Base-by-base conservation (phyloP, 352 stramenopile genomes). In the Poterioochromonas sp. region DNA sequence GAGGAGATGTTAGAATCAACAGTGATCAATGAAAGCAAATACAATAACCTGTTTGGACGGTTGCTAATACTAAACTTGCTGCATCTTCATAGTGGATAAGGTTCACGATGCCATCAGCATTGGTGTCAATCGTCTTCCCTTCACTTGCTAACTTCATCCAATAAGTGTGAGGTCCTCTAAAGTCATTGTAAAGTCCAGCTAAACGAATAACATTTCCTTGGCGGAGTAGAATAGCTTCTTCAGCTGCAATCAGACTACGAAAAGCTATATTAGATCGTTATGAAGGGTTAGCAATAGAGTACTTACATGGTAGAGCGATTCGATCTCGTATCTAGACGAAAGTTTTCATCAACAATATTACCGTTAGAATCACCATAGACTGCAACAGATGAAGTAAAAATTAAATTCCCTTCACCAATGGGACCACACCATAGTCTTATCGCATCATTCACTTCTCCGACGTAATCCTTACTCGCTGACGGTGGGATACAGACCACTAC, bases 71-170 rank as follows among this genome's bases (percentile, higher is more conserved):
- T 15, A 43, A 3, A 44, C 18, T 12, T 32, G 62, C 62, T 26
- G 62, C 62, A 47, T 71, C 62, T 43, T 71, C 62, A 47, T 71
- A 71, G 32, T 71, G 62, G 12, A 71, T 11, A 5, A 71, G 5
- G 32, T 71, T 71, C 11, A 71, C 32, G 5, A 71, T 35, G 32
- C 62, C 62, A 71, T 71, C 26, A 26, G n/a, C 34, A 71, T 43
- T 71, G 1, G 18, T 15, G 1, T 41, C 29, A 3, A 71, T 47
- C 1, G 62, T 41, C 26, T 71, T 43, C 1, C 32, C 32, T 47
- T 40, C 29, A 41, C 8, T 71, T 8, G 34, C 15, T 29, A 44
- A 8, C 26, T 29, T 12, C 34, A 71, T 22, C n/a, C 34, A 71
- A 29, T 71, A 71, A 41, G 62, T 35, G 26, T 71, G 62, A 22